Evolutionary conservation across 2,329 filamentous ascomycete species (phyloP), one percentile per base, ranked within the genome.

Genomic region (Alternaria ventricosa): DNA sequence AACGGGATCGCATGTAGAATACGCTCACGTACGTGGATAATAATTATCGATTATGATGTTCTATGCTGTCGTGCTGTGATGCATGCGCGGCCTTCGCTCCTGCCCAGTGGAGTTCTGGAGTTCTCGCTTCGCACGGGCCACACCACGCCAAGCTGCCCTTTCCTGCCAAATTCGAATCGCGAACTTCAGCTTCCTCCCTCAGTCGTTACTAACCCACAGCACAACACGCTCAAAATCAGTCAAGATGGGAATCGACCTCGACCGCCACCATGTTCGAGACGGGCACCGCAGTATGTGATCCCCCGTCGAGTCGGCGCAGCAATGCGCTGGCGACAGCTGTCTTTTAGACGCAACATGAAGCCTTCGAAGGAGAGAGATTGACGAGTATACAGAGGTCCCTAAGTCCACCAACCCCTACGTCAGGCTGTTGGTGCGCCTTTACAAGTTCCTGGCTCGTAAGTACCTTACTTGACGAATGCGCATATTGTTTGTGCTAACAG

Each of bases 361-460:
- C 62, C 57, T 64, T 71, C 67, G 71, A 74, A 71, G 68, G 53
- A 67, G 68, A 69, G 75, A 69, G 69, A 72, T 78, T 79, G 77
- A 79, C 76, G 69, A 78, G 70, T 76, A 59, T 71, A 73, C 75
- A 79, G 77, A 78, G 76, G 75, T 79, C 70, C 67, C 76, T 85
- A 97, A 97, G 92, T 97, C 92, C 87, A 92, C 97, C 87, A 97
- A 97, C 89, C 93, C 95, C 81, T 97, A 97, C 86, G 88, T 97
- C 78, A 95, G 95, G 89, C 90, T 97, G 83, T 88, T 98, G 83
- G 94, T 97, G 85, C 97, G 97, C 91, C 92, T 97, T 60, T 97
- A 97, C 89, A 92, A 93, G 88, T 97, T 97, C 89, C 87, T 97
- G 84, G 90, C 93, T 81, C 93, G 94, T 96, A 93, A 85, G 91